phyloP scores from a whole-genome alignment of 176 grass and related monocot genomes.

The Aegilops tauschii region DNA sequence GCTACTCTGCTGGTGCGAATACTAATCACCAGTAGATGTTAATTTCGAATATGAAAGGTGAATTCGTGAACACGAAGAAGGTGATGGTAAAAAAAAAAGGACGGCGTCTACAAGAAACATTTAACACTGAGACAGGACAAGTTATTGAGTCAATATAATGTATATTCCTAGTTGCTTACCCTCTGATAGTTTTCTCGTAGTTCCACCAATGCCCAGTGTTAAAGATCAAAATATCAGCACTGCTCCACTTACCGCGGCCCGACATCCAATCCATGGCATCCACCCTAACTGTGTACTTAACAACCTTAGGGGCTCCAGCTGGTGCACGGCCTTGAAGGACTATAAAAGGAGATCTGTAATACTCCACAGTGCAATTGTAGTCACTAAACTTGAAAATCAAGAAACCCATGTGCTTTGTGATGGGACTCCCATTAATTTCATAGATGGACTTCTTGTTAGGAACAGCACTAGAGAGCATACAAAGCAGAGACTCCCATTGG shows the following conservation, averaged over 20 bases:
- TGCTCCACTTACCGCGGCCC: slow-evolving; percentile 48
- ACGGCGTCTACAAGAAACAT: background rate
- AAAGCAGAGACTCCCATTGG: slow-evolving; percentile 91
- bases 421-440: slow-evolving; percentile 82
- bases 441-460: slow-evolving; percentile 64
- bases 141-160: background rate
- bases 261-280: slow-evolving; percentile 80
- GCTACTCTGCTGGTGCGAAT: background rate
- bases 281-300: slow-evolving; percentile 60
- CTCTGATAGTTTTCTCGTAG: slow-evolving; percentile 79
- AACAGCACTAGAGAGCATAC: slow-evolving; percentile 59
- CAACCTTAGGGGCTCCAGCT: slow-evolving; percentile 27
- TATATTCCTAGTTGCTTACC: slow-evolving; percentile 41
- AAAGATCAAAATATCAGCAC: slow-evolving; percentile 78
- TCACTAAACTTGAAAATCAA: slow-evolving; percentile 83
- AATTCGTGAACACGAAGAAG: background rate
- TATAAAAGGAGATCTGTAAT: slow-evolving; percentile 84
- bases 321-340: slow-evolving; percentile 69
- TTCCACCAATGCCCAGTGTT: slow-evolving; percentile 98
- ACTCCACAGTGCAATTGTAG: slow-evolving; percentile 89
- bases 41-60: background rate
- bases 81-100: background rate
- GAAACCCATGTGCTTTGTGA: slow-evolving; percentile 87
- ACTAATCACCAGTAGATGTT: background rate
- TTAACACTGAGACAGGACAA: background rate